Evolutionary conservation across 129 eudicot species (phyloP).

Genomic region (Scalesia atractyloides): DNA sequence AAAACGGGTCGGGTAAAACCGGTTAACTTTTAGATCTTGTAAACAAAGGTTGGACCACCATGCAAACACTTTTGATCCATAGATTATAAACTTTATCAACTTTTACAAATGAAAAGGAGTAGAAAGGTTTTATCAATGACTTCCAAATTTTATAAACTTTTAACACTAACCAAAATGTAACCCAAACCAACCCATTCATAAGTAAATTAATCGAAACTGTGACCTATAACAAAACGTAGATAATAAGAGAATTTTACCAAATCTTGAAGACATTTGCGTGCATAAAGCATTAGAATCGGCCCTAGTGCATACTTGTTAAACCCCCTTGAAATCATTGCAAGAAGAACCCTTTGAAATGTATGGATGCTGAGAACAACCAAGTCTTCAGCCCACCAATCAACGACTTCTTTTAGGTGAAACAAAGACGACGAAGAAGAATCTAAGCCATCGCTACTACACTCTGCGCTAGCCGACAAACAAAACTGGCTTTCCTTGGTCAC

Average conservation of each 20-base stretch:
- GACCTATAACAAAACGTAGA: background rate
- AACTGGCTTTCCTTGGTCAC: conserved; percentile 69
- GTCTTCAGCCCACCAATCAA: conserved; percentile 99
- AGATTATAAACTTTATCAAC: background rate
- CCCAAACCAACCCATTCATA: background rate
- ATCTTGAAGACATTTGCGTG: conserved; percentile 79
- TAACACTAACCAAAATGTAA: background rate
- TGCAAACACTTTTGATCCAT: background rate
- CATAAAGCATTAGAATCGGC: conserved; percentile 80
- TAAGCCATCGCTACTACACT: conserved; percentile 45
- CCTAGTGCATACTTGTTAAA: conserved; percentile 76
- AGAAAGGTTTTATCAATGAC: background rate
- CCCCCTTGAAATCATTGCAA: conserved; percentile 91
- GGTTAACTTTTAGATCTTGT: too few species aligned
- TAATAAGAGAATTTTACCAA: conserved; percentile 58
- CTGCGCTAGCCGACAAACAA: conserved; percentile 34
- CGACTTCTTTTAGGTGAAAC: conserved; percentile 45
- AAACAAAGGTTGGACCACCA: background rate
- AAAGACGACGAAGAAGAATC: conserved; percentile 38
- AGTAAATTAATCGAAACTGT: background rate
- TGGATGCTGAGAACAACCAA: conserved; percentile 63
- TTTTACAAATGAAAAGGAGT: background rate
- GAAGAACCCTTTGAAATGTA: conserved; percentile 78
- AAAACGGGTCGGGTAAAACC: background rate
- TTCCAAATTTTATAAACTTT: background rate